phyloP scores from a whole-genome alignment of 805 yeast genomes.

The Metschnikowia gelsemii region DNA sequence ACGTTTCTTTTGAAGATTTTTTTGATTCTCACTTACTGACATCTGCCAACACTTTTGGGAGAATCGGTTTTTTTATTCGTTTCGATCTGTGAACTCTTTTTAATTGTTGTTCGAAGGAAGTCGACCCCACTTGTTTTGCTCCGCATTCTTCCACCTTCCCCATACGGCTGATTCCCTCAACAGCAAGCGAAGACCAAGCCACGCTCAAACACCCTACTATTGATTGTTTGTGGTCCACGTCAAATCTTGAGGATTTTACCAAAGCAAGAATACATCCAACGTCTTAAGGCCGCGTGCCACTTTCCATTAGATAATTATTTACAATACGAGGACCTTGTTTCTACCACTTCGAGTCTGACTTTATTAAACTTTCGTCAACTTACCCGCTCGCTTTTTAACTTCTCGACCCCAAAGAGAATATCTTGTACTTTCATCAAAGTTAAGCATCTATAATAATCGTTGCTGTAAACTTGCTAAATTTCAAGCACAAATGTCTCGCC shows the following conservation, averaged over 20 bases:
- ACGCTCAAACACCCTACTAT: neutral
- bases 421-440: too few relatives aligned
- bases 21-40: too few relatives aligned
- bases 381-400: too few relatives aligned
- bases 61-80: neutral
- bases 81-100: neutral
- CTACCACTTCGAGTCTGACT: too few relatives aligned
- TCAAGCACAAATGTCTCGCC: slow-evolving; percentile 14
- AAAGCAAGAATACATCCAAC: neutral
- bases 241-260: too few relatives aligned
- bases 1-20: too few relatives aligned
- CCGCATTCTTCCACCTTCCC: slow-evolving; percentile 7
- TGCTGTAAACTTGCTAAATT: too few relatives aligned
- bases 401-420: too few relatives aligned
- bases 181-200: neutral
- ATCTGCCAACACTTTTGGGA: neutral
- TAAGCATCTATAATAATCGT: too few relatives aligned
- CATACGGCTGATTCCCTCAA: neutral
- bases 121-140: slow-evolving; percentile 2
- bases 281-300: neutral
- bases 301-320: slow-evolving; percentile 5
- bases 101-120: neutral
- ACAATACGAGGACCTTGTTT: neutral
- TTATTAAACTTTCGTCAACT: too few relatives aligned
- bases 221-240: neutral